Percentiles rank a stretch among this genome's conserved stretches.
phyloP scores from a whole-genome alignment of 129 eudicot species.

The Flaveria sonorensis region DNA sequence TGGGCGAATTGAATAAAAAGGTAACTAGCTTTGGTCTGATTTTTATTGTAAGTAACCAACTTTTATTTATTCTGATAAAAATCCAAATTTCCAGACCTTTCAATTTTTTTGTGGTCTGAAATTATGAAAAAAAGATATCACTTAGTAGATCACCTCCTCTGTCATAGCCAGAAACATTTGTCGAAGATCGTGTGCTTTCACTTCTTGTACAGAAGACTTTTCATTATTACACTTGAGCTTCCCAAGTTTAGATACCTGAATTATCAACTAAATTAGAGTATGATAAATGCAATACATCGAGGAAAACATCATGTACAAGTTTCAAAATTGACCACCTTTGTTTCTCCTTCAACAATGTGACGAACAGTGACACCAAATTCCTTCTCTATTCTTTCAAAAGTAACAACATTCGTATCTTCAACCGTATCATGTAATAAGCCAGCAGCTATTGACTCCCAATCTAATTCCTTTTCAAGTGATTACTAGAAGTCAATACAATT shows the following conservation, averaged over 20 bases:
- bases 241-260: constrained; percentile 92
- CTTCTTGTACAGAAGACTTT: constrained; percentile 72
- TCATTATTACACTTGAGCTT: constrained; percentile 81
- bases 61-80: not conserved
- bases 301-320: not conserved
- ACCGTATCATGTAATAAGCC: constrained; percentile 95
- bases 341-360: constrained; percentile 98
- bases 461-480: constrained; percentile 66
- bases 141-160: constrained; percentile 67
- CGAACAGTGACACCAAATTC: constrained; percentile 87
- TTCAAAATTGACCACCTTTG: constrained; percentile 57
- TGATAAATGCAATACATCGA: constrained; percentile 4
- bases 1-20: not conserved
- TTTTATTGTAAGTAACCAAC: not conserved
- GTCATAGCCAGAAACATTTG: constrained; percentile 99
- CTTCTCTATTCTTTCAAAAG: constrained; percentile 85
- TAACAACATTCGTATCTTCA: constrained; percentile 87
- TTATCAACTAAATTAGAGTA: constrained; percentile 16
- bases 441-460: constrained; percentile 98
- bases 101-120: not conserved
- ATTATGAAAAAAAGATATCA: constrained; percentile 16
- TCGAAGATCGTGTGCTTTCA: constrained; percentile 88
- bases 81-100: not conserved
- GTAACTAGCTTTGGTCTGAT: constrained; percentile 5
- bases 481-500: constrained; percentile 3